Percentiles rank a stretch among this genome's conserved stretches.
Conservation (phyloP, 441 rosid genomes). For the Lepidium campestre region DNA sequence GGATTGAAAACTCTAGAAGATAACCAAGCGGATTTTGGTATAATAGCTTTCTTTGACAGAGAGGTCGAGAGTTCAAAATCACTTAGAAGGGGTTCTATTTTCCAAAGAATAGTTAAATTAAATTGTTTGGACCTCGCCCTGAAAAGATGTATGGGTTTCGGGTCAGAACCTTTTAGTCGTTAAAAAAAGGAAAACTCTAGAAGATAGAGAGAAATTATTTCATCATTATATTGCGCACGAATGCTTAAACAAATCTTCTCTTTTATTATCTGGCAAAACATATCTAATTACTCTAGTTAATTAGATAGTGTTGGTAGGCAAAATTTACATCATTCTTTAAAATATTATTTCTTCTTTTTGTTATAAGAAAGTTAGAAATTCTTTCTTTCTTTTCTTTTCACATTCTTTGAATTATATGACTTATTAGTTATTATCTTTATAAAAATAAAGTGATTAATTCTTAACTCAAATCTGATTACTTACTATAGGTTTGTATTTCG, state of each 20-base stretch:
- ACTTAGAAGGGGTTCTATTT: too few species aligned
- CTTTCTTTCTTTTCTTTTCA: neutral
- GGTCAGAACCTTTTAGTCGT: too few species aligned
- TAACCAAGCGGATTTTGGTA: too few species aligned
- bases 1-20: constrained; percentile 15
- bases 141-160: too few species aligned
- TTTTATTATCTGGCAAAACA: neutral
- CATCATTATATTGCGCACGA: constrained; percentile 24
- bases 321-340: constrained; percentile 19
- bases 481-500: too few species aligned
- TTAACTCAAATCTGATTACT: neutral
- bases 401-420: neutral
- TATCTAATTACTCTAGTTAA: constrained; percentile 3
- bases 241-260: neutral
- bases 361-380: neutral
- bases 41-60: too few species aligned
- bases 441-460: neutral
- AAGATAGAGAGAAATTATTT: constrained; percentile 6
- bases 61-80: too few species aligned
- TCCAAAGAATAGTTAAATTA: too few species aligned
- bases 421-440: neutral
- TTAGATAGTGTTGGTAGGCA: constrained; percentile 29
- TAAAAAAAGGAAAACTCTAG: constrained; percentile 18
- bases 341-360: neutral
- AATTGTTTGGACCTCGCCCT: too few species aligned